These are phyloP conservation scores for Fusarium concolor DNA, from an alignment of 2,329 filamentous ascomycete genomes.

Conservation along the genomic window DNA sequence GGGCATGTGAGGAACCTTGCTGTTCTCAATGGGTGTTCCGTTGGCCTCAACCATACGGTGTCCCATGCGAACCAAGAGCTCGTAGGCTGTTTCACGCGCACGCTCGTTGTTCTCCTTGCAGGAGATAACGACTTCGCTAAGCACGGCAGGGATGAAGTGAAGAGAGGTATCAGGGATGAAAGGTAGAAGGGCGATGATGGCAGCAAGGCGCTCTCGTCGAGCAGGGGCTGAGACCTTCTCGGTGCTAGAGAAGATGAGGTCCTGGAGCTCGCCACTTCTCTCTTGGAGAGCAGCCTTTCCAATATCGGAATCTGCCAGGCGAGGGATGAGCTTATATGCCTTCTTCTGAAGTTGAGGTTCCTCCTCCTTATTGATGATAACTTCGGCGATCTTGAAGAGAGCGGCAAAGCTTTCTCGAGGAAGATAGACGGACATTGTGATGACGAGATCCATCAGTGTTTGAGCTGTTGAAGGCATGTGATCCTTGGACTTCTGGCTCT, in stretches of 20 bases:
- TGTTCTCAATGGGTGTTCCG: constrained; percentile 82
- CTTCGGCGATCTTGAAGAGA: constrained; percentile 86
- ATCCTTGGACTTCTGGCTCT: constrained; percentile 69
- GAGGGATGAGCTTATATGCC: constrained; percentile 96
- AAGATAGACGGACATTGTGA: constrained; percentile 94
- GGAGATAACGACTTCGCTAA: constrained; percentile 94
- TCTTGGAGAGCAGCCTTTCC: constrained; percentile 82
- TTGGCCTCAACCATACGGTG: constrained; percentile 76
- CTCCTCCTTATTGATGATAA: constrained; percentile 82
- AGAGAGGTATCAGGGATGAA: constrained; percentile 81
- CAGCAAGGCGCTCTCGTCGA: constrained; percentile 84
- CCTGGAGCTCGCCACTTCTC: constrained; percentile 81
- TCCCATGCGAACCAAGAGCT: constrained; percentile 88
- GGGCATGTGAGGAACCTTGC: constrained; percentile 88
- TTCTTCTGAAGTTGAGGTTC: constrained; percentile 98
- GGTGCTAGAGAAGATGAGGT: constrained; percentile 80
- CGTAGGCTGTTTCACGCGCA: constrained; percentile 88
- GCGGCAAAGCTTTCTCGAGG: constrained; percentile 85
- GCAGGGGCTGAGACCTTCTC: constrained; percentile 90
- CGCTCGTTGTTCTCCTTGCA: constrained; percentile 99
- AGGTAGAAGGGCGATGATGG: constrained; percentile 83
- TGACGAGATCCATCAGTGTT: constrained; percentile 95
- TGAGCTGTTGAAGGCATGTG: constrained; percentile 93
- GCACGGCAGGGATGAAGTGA: constrained; percentile 90
- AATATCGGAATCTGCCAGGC: constrained; percentile 82